Evolutionary conservation across 78 protist species (phyloP), one percentile per base, ranked within the genome.

Genomic region (Guillardia theta): DNA sequence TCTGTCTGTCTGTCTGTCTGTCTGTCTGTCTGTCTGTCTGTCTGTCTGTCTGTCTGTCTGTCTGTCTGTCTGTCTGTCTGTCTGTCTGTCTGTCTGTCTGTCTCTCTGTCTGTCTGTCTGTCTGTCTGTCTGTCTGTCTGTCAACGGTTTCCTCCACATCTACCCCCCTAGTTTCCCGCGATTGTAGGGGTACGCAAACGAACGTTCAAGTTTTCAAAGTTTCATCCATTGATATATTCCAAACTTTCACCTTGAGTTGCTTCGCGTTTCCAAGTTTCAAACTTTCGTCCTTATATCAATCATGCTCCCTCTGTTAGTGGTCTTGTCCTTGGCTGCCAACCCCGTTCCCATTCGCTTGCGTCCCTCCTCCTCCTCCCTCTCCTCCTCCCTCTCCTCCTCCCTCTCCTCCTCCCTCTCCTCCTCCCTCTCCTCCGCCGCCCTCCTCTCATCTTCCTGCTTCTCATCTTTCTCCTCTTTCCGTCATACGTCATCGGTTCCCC

Each of bases 21-120:
- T 80, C 90, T 80, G 50, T 80, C 90, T 80, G 50, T 80, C 90
- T 80, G 50, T 80, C 90, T 80, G 50, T 80, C 47, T 80, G 80
- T 64, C 80, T 64, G 80, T 64, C 80, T 64, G 80, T 15, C 80
- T 64, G 80, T 15, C 80, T 64, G 80, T 15, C 80, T 64, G 80
- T 64, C 80, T 64, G 80, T 64, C 80, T 64, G 80, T 64, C 80
- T 64, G 80, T 64, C 80, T 64, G 80, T 64, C 80, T 64, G 80
- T 15, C 80, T 64, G 80, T 64, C 80, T 64, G 80, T 64, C 80
- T 64, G 80, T 64, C 80, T 64, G 80, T 64, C 80, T 64, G 43
- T 15, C 43, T 64, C 37, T 64, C 80, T 15, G 80, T 64, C 80
- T 64, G 43, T 15, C 43, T 64, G 43, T 64, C 80, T 64, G 43